These are phyloP conservation scores for Fusarium duplospermum DNA, from an alignment of 2,329 filamentous ascomycete genomes.

Conservation along the genomic window DNA sequence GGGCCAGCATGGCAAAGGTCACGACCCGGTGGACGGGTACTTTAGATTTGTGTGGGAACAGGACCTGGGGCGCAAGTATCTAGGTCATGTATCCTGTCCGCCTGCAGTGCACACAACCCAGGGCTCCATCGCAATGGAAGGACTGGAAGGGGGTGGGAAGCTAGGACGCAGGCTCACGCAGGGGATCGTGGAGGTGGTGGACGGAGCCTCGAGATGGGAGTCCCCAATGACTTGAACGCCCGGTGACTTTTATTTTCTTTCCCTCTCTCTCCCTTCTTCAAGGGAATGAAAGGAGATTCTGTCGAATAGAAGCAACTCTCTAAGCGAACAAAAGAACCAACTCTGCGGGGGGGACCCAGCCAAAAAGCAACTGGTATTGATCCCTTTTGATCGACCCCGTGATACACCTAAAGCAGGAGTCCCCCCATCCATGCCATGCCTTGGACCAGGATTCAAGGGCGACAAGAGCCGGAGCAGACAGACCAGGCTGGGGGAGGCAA, in stretches of 20 bases:
- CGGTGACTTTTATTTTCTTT: neutral
- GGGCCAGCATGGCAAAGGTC: neutral
- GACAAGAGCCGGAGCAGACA: slow-evolving; percentile 14
- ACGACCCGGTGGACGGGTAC: slow-evolving; percentile 14
- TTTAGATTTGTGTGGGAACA: slow-evolving; percentile 17
- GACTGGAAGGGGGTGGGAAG: slow-evolving; percentile 13
- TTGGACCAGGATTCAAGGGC: slow-evolving; percentile 5
- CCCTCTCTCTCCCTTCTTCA: too few relatives aligned
- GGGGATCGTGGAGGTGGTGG: slow-evolving; percentile 15
- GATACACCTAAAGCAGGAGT: slow-evolving; percentile 24
- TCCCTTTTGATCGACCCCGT: slow-evolving; percentile 34
- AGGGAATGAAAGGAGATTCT: neutral
- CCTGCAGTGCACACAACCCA: slow-evolving; percentile 15
- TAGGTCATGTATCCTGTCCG: slow-evolving; percentile 15
- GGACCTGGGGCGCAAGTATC: slow-evolving; percentile 13
- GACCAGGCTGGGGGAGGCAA: neutral
- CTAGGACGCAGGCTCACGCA: slow-evolving; percentile 35
- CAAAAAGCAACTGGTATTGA: slow-evolving; percentile 9
- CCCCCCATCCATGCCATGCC: neutral
- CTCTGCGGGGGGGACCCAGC: slow-evolving; percentile 9
- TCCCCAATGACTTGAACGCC: neutral
- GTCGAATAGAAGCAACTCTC: neutral
- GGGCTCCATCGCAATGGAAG: neutral
- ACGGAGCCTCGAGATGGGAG: neutral
- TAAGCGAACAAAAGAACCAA: neutral